A percentile compares a stretch with the other conserved stretches of the same genome.
Evolutionary conservation across 2,329 filamentous ascomycete species (phyloP).

Genomic region (Neobulgaria alba): DNA sequence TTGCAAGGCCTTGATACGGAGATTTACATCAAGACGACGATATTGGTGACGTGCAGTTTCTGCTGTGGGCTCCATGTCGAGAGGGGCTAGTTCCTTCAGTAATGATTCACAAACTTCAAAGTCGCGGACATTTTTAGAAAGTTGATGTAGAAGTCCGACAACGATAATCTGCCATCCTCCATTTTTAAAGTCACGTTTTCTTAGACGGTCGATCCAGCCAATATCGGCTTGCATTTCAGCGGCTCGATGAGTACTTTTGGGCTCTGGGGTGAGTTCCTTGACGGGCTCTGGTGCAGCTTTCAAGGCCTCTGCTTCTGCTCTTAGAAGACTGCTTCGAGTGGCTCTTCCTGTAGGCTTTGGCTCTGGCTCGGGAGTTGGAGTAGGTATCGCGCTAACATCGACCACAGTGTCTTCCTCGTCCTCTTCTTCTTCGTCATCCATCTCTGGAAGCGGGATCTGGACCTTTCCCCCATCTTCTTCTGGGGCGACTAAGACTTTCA

Average conservation of each 20-base stretch:
- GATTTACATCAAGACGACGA: constrained; percentile 69
- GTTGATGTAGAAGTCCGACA: constrained; percentile 74
- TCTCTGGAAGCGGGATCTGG: constrained; percentile 67
- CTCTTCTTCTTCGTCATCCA: constrained; percentile 62
- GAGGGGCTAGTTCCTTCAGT: constrained; percentile 70
- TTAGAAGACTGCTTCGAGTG: constrained; percentile 78
- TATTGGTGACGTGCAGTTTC: constrained; percentile 70
- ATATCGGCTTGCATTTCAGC: constrained; percentile 65
- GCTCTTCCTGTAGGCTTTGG: constrained; percentile 59
- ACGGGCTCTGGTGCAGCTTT: constrained; percentile 42
- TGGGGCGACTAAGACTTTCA: constrained; percentile 76
- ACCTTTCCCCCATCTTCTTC: constrained; percentile 70
- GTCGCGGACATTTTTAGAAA: constrained; percentile 67
- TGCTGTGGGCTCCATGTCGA: constrained; percentile 63
- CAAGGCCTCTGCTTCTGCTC: constrained; percentile 64
- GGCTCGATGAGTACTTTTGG: constrained; percentile 54
- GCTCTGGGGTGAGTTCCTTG: constrained; percentile 32
- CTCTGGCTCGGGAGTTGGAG: constrained; percentile 62
- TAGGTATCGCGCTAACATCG: constrained; percentile 41
- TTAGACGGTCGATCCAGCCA: constrained; percentile 78
- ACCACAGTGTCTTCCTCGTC: constrained; percentile 46
- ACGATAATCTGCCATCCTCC: constrained; percentile 91
- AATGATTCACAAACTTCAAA: constrained; percentile 70
- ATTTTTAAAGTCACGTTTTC: constrained; percentile 74
- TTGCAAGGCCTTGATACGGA: constrained; percentile 71